Evolutionary conservation across 2,329 filamentous ascomycete species (phyloP), one percentile per base, ranked within the genome.

Genomic region (Nemania bipapillata): DNA sequence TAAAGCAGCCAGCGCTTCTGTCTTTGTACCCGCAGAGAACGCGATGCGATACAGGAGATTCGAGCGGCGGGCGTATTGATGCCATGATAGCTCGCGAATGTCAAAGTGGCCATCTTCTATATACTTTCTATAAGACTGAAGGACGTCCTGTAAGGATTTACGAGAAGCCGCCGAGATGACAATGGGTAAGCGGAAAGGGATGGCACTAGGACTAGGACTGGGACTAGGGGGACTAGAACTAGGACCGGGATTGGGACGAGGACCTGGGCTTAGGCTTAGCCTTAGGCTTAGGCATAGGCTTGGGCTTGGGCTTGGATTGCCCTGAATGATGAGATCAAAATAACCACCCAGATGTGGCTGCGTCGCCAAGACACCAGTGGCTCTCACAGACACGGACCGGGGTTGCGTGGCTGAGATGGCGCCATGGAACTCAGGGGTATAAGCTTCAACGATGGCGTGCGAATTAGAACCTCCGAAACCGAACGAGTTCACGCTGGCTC

Each of bases 401-500:
- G 28, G 17, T 30, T 30, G 42, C 32, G 32, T 32, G 55, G 53
- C 50, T 71, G 22, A 73, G 40, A 11, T 32, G 1, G 24, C 24
- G 52, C 75, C 63, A 58, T 81, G 81, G 3, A 81, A 68, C 0
- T 72, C 62, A 0, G 81, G 77, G 1, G 74, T 69, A 59, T 82
- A 83, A 17, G 76, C 70, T 72, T 84, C 82, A 26, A 84, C 62
- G 56, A 84, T 83, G 47, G 77, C 81, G 69, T 83, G 82, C 0
- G 81, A 77, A 62, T 84, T 84, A 11, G 81, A 79, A 22, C 82
- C 82, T 6, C 82, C 82, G 65, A 83, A 84, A 0, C 82, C 82
- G 35, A 84, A 84, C 0, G 80, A 83, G 73, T 84, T 84, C 24
- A 84, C 79, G 53, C 81, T 83, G 4, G 80, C 82, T 32, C 82